phyloP scores from a whole-genome alignment of 306 rosid genomes.

The Lablab purpureus region DNA sequence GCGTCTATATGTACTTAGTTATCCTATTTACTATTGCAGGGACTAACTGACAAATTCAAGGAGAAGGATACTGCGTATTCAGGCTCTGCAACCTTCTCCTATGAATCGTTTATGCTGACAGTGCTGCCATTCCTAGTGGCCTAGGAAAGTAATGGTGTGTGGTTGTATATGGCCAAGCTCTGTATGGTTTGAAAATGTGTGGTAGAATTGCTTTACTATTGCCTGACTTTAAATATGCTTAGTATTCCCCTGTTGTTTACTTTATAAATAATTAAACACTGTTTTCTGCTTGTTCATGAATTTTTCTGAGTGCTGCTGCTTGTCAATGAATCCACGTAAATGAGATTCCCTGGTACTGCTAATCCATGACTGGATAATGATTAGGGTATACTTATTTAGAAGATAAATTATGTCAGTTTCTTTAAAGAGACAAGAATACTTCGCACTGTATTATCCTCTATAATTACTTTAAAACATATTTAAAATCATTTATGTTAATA shows the following conservation, averaged over 20 bases:
- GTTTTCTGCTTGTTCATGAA: neutral
- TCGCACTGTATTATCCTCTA: no score
- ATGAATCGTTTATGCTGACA: constrained; percentile 92
- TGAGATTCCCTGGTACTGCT: neutral
- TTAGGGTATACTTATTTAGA: neutral
- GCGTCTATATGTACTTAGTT: neutral
- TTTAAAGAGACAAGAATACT: neutral
- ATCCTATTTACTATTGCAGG: constrained; percentile 53
- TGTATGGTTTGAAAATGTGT: constrained; percentile 33
- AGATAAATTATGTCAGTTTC: neutral
- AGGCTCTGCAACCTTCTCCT: constrained; percentile 81
- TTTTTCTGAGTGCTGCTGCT: neutral
- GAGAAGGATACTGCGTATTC: constrained; percentile 79
- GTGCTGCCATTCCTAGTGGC: constrained; percentile 90
- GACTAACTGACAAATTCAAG: constrained; percentile 92
- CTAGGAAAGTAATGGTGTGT: constrained; percentile 48
- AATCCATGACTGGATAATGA: neutral
- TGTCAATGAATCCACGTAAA: constrained; percentile 13
- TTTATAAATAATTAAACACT: constrained; percentile 28
- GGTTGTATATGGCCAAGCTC: constrained; percentile 6
- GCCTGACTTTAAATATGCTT: constrained; percentile 25
- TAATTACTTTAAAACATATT: no score
- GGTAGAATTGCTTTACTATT: constrained; percentile 8
- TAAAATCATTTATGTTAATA: no score
- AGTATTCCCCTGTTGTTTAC: neutral